phyloP scores from a whole-genome alignment of 176 grass and related monocot genomes.

The Dactylis glomerata region DNA sequence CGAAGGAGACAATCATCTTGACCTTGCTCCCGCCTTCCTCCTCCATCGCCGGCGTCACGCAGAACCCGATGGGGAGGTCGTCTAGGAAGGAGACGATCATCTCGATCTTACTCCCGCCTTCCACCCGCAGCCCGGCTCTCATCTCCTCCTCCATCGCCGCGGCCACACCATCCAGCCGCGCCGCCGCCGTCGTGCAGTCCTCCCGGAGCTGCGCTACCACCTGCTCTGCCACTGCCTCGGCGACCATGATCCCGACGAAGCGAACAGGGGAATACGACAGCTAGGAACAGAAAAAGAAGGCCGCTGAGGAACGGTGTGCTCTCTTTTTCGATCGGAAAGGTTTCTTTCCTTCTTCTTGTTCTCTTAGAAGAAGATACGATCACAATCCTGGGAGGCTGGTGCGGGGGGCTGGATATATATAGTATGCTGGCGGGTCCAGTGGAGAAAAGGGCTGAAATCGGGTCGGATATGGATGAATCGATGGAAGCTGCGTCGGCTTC shows the following conservation, averaged over 20 bases:
- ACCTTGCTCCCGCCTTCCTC: too few species aligned
- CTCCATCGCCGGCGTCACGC: too few species aligned
- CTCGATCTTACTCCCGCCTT: slow-evolving; percentile 70
- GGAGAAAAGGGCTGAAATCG: not conserved
- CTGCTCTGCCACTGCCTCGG: slow-evolving; percentile 12
- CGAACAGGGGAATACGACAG: too few species aligned
- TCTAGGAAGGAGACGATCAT: slow-evolving; percentile 88
- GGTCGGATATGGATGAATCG: not conserved
- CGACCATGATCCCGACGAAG: slow-evolving; percentile 16
- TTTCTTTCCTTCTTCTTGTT: not conserved
- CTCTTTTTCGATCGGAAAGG: too few species aligned
- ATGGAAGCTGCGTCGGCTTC: not conserved
- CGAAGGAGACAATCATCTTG: too few species aligned
- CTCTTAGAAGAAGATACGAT: too few species aligned
- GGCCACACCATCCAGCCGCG: slow-evolving; percentile 35
- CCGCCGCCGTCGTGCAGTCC: slow-evolving; percentile 46
- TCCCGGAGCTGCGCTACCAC: slow-evolving; percentile 43
- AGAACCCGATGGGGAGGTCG: slow-evolving; percentile 83
- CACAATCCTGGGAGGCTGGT: not conserved
- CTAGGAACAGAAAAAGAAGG: too few species aligned
- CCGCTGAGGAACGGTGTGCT: not conserved
- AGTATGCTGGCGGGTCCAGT: not conserved
- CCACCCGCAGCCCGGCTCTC: slow-evolving; percentile 44
- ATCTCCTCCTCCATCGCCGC: slow-evolving; percentile 53
- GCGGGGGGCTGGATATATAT: not conserved